phyloP scores from a whole-genome alignment of 257 asterid genomes.

The Scutellaria baicalensis region DNA sequence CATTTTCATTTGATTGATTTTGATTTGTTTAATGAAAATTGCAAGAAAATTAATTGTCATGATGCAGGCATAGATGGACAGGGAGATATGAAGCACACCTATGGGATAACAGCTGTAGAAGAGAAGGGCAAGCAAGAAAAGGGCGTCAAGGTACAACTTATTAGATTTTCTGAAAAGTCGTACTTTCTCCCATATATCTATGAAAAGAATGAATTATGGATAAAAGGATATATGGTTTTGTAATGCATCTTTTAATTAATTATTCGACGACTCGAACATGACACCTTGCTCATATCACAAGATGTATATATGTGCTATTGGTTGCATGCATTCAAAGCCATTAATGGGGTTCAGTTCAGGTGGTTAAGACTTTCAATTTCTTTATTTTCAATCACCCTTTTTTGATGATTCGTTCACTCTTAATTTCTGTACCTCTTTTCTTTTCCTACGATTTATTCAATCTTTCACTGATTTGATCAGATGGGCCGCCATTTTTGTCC shows the following conservation, averaged over 20 bases:
- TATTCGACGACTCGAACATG: no score
- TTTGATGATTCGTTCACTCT: conserved; percentile 61
- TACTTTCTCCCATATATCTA: background rate
- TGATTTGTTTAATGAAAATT: background rate
- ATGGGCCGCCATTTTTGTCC: conserved; percentile 71
- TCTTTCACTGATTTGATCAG: conserved; percentile 39
- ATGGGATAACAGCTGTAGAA: conserved; percentile 99
- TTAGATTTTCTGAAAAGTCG: background rate
- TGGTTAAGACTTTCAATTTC: background rate
- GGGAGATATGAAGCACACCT: conserved; percentile 99
- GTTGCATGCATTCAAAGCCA: conserved; percentile 12
- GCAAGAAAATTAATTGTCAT: background rate
- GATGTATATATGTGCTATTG: background rate
- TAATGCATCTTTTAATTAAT: no score
- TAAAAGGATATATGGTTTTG: background rate
- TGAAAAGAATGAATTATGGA: background rate
- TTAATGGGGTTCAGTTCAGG: conserved; percentile 23
- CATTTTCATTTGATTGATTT: background rate
- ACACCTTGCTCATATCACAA: no score
- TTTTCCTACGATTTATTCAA: conserved; percentile 13
- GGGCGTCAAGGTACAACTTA: conserved; percentile 92
- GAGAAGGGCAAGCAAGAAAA: conserved; percentile 98
- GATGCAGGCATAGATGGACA: conserved; percentile 93
- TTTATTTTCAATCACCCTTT: conserved; percentile 19
- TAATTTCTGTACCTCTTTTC: conserved; percentile 20